A percentile compares a stretch with the other conserved stretches of the same genome.
These are phyloP conservation scores for Calonectria naviculata DNA, from an alignment of 2,329 filamentous ascomycete species.

Conservation along the genomic window DNA sequence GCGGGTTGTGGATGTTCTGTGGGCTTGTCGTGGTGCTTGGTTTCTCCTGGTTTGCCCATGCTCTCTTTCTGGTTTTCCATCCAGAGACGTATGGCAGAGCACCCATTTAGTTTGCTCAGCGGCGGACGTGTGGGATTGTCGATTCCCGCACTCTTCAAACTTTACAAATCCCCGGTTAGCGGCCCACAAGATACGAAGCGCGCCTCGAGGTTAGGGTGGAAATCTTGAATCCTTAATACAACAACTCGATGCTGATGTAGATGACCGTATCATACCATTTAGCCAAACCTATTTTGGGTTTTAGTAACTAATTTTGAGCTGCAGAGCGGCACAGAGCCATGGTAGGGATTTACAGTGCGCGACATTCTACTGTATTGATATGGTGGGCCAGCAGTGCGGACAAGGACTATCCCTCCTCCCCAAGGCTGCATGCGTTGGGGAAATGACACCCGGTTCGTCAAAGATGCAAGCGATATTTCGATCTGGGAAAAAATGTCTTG, in stretches of 20 bases:
- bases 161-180: neutral
- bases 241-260: slow-evolving; percentile 26
- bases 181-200: slow-evolving; percentile 5
- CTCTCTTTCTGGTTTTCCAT: slow-evolving; percentile 16
- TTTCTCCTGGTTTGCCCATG: slow-evolving; percentile 29
- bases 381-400: slow-evolving; percentile 28
- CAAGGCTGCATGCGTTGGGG: slow-evolving; percentile 29
- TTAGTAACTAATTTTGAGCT: slow-evolving; percentile 33
- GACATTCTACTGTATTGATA: slow-evolving; percentile 28
- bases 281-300: slow-evolving; percentile 23
- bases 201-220: slow-evolving; percentile 15
- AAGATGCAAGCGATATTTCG: slow-evolving; percentile 33
- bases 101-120: neutral
- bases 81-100: slow-evolving; percentile 4
- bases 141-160: neutral
- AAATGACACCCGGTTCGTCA: slow-evolving; percentile 40
- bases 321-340: slow-evolving; percentile 24
- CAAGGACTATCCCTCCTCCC: slow-evolving; percentile 37
- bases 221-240: slow-evolving; percentile 36
- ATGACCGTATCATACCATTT: slow-evolving; percentile 23
- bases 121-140: neutral
- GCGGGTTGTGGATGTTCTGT: slow-evolving; percentile 25
- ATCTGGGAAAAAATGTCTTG: slow-evolving; percentile 29
- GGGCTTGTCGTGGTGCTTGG: slow-evolving; percentile 29
- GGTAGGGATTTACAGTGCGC: slow-evolving; percentile 31